Conservation (phyloP, 257 asterid genomes). For the Solanum lignicaule region DNA sequence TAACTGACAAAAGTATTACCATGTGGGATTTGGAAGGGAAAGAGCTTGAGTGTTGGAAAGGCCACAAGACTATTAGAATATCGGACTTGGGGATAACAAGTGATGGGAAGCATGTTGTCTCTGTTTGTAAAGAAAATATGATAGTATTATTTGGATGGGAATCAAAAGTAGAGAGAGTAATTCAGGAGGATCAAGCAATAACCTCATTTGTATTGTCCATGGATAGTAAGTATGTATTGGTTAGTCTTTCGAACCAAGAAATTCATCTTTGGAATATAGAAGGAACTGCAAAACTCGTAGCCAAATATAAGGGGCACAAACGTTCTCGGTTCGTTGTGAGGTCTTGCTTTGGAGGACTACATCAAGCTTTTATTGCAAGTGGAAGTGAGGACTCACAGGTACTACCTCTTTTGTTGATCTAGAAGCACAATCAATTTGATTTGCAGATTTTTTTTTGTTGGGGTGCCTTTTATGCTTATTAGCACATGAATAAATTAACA, state of each 20-base stretch:
- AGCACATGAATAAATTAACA: background rate
- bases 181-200: constrained; percentile 72
- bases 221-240: constrained; percentile 64
- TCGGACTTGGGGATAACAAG: constrained; percentile 63
- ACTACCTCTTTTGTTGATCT: constrained; percentile 3
- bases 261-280: constrained; percentile 89
- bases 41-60: constrained; percentile 81
- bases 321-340: constrained; percentile 75
- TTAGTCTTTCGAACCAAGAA: constrained; percentile 64
- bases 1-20: constrained; percentile 65
- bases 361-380: constrained; percentile 78
- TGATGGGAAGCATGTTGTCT: constrained; percentile 61
- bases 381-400: constrained; percentile 99
- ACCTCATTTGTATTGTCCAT: constrained; percentile 62
- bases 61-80: constrained; percentile 48
- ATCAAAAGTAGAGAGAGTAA: constrained; percentile 50
- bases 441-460: background rate
- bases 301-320: constrained; percentile 77
- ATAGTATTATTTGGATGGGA: constrained; percentile 65
- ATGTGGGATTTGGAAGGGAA: constrained; percentile 90
- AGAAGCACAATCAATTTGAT: background rate
- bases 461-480: background rate
- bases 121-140: constrained; percentile 53
- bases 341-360: constrained; percentile 86
- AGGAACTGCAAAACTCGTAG: constrained; percentile 37